These are phyloP conservation scores for Claviceps capensis DNA, from an alignment of 2,329 filamentous ascomycete genomes.

Conservation along the genomic window DNA sequence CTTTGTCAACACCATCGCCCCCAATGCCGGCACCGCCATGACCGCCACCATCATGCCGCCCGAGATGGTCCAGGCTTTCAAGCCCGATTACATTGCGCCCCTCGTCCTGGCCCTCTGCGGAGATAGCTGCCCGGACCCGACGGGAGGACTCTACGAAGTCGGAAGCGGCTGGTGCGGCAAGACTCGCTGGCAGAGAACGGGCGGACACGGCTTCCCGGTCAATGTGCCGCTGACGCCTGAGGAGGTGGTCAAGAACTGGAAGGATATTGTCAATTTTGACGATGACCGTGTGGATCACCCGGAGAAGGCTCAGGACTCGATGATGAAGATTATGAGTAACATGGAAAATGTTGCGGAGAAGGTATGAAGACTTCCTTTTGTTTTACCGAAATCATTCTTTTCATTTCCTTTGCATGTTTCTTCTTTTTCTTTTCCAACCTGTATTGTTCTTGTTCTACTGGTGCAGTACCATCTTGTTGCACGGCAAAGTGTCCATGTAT, in stretches of 20 bases:
- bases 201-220: constrained; percentile 82
- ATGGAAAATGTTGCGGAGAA: constrained; percentile 62
- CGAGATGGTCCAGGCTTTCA: constrained; percentile 97
- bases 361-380: constrained; percentile 33
- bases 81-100: constrained; percentile 95
- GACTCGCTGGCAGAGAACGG: constrained; percentile 89
- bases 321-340: constrained; percentile 69
- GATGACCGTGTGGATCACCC: constrained; percentile 81
- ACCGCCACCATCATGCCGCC: constrained; percentile 88
- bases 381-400: not conserved
- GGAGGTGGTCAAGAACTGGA: constrained; percentile 62
- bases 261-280: constrained; percentile 74
- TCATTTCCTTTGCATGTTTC: not conserved
- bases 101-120: constrained; percentile 72
- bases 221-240: constrained; percentile 76
- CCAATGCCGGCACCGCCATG: constrained; percentile 93
- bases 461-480: not conserved
- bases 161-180: constrained; percentile 86
- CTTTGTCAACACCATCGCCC: constrained; percentile 93
- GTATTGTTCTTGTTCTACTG: constrained; percentile 2
- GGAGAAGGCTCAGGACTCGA: constrained; percentile 58
- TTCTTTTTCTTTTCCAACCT: constrained; percentile 4
- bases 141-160: constrained; percentile 83
- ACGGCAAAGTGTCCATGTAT: constrained; percentile 7
- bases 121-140: constrained; percentile 76